A percentile compares a stretch with the other conserved stretches of the same genome.
Conservation (phyloP, 2,329 filamentous ascomycete genomes). For the Daldinia sp. region DNA sequence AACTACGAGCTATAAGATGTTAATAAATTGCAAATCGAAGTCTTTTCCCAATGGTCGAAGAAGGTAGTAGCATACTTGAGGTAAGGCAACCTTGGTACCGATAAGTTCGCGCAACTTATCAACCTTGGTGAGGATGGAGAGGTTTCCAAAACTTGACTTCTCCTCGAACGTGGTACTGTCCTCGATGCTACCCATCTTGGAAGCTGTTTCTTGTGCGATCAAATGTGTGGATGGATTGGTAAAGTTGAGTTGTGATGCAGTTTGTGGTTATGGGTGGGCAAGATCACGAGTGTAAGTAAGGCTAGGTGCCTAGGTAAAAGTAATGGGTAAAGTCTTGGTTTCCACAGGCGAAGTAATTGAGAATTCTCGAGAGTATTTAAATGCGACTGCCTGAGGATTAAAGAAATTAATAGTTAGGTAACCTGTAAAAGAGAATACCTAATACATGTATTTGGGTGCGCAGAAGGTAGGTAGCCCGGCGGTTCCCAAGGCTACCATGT, state of each 20-base stretch:
- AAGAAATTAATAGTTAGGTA: too few species aligned
- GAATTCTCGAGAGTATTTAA: too few species aligned
- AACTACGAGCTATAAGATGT: constrained; percentile 70
- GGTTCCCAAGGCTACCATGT: not conserved
- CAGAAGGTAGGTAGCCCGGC: too few species aligned
- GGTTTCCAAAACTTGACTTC: constrained; percentile 42
- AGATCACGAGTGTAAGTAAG: not conserved
- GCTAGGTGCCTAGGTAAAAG: not conserved
- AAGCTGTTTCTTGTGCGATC: not conserved
- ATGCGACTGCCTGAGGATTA: too few species aligned
- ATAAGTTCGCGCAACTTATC: constrained; percentile 59
- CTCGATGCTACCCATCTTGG: constrained; percentile 30
- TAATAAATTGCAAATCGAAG: constrained; percentile 17
- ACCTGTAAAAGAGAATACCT: too few species aligned
- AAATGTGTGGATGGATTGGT: not conserved
- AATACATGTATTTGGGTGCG: too few species aligned
- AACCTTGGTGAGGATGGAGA: constrained; percentile 50
- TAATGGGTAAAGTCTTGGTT: too few species aligned
- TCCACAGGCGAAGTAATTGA: too few species aligned
- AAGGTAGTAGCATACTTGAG: constrained; percentile 44
- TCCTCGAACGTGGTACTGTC: not conserved
- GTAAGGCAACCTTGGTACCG: constrained; percentile 51
- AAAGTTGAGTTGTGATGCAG: not conserved
- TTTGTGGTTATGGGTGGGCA: not conserved
- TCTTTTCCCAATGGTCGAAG: not conserved